Evolutionary conservation across 1,284 basidiomycete genomes (phyloP), one percentile per base, ranked within the genome.

Genomic region (Ustilago curta): DNA sequence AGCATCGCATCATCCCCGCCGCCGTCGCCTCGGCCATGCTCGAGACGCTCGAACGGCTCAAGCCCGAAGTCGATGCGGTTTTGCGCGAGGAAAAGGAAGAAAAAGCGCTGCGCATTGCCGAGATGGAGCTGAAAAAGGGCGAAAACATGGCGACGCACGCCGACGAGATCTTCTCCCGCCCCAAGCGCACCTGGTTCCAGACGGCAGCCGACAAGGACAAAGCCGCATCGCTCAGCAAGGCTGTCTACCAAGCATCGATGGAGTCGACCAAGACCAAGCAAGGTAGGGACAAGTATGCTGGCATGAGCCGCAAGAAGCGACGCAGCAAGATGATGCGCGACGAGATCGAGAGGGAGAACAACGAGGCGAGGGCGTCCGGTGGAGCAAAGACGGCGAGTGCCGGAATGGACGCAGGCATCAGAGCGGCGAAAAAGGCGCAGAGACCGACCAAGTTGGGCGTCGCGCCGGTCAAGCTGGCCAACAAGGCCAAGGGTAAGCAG

Each of bases 141-240:
- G 90, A 97, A 85, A 99, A 99, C 85, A 91, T 99, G 89, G 90
- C 98, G 58, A 91, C 95, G 84, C 94, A 99, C 81, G 89, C 93
- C 84, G 90, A 89, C n/a, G 97, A 99, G 86, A 99, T 99, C 79
- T 93, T 91, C 85, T 91, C 93, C 35, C 89, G 96, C 53, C 97
- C 97, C 8, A 94, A 94, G 27, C 88, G 96, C 72, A 97, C 95
- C 14, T 99, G 97, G 97, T 99, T 99, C 89, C 96, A 98, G 86
- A 90, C 89, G 25, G 88, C 89, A 68, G 92, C 92, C 84, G 94
- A 97, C 77, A 98, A 93, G 67, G 59, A 70, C 86, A 87, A 88
- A 62, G 68, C 67, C 5, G 58, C 67, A 7, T 53, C 52, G 3
- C 51, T 73, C 2, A 66, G 68, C 29, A 73, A 73, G 42, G 74